Base-by-base conservation (phyloP, 768 basidiomycete genomes). In the Coprinopsis cinerea region DNA sequence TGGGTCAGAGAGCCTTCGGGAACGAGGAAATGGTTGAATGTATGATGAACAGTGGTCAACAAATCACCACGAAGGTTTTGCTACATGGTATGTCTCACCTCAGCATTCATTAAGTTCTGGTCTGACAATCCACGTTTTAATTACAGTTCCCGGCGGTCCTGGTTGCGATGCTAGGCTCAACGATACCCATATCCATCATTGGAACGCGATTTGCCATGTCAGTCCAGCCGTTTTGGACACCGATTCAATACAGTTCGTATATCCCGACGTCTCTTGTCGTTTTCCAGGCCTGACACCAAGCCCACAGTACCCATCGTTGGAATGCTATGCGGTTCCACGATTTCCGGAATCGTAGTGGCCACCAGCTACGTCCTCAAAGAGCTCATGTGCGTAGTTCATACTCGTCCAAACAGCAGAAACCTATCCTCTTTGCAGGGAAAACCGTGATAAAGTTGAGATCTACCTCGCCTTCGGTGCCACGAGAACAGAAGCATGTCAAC, bases 381-480 rank as follows among this genome's bases (percentile, higher is more conserved):
- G 57, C 66, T 94, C 18, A 72, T 79, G 88, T 88, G 55, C 23
- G 82, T 71, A 32, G 1, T 24, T 13, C 52, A 17, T 24, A 32
- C 1, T 39, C 44, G 17, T 18, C 51, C 14, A 27, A 36, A 20
- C 44, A 24, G 22, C 27, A 6, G 17, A 9, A 25, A 25, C 37
- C 10, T 10, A 11, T 9, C 11, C 24, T 9, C 17, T 4, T 23
- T 25, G 4, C 41, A 89, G 85, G 51, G 91, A 92, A 52, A 92
- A 90, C 60, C 67, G 75, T 23, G 92, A 93, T 64, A 92, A 88
- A 60, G 77, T 91, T 1, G 92, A 95, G 63, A 85, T 81, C 27
- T 86, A 88, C 55, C 81, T 94, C 22, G 85, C 91, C 0, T 89
- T 91, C 52, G 92, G 92, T 1, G 92, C 90, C 0, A 82, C 86